phyloP scores from a whole-genome alignment of 2,329 filamentous ascomycete species.

The Pestalotiopsis sp. region DNA sequence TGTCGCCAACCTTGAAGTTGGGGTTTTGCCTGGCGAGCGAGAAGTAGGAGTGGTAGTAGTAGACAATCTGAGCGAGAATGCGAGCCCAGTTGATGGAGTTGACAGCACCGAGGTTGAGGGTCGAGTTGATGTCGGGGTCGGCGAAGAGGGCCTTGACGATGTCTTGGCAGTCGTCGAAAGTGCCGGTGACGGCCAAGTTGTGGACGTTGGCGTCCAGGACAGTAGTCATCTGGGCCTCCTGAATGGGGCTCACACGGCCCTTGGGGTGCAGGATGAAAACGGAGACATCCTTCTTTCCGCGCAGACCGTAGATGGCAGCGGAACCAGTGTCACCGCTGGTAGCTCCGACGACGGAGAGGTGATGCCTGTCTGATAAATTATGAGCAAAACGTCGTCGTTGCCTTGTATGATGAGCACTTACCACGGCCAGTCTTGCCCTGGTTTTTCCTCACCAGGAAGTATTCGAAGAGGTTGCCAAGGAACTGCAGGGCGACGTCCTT shows the following conservation, averaged over 20 bases:
- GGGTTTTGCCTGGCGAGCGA: constrained; percentile 65
- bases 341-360: constrained; percentile 83
- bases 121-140: constrained; percentile 80
- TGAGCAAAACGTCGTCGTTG: neutral
- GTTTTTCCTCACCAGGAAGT: constrained; percentile 78
- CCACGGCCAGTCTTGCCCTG: constrained; percentile 64
- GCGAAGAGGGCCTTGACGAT: constrained; percentile 93
- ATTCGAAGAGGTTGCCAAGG: constrained; percentile 93
- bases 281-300: constrained; percentile 95
- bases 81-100: constrained; percentile 97
- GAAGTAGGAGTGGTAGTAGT: constrained; percentile 97
- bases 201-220: constrained; percentile 89
- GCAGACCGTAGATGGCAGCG: constrained; percentile 91
- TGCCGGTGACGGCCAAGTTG: constrained; percentile 86
- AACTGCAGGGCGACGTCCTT: constrained; percentile 95
- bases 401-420: constrained; percentile 26
- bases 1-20: constrained; percentile 65
- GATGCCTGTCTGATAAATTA: constrained; percentile 63
- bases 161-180: constrained; percentile 97
- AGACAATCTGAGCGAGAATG: constrained; percentile 94
- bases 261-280: constrained; percentile 95
- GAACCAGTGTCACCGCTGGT: constrained; percentile 91
- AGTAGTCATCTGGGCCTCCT: constrained; percentile 97
- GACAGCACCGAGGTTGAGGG: constrained; percentile 84
- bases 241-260: constrained; percentile 86